Conservation (phyloP, 2,329 filamentous ascomycete species). For the Cytospora schulzeri region DNA sequence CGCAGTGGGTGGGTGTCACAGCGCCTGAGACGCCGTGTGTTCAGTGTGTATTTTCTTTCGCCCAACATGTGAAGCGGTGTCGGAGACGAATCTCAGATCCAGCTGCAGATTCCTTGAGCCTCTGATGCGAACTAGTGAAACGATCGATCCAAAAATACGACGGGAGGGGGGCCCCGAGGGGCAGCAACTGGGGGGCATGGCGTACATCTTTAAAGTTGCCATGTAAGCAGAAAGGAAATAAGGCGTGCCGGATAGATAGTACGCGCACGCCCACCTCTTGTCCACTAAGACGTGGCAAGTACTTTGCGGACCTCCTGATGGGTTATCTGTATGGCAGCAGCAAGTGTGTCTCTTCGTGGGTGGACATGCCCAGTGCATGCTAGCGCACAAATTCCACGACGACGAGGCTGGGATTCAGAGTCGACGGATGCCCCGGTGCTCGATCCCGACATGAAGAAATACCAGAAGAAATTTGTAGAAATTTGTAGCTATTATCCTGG, state of each 20-base stretch:
- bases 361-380: not conserved
- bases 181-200: not conserved
- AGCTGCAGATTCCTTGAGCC: not conserved
- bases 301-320: too few relatives aligned
- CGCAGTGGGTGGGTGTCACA: not conserved
- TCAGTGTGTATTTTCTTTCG: not conserved
- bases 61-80: not conserved
- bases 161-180: not conserved
- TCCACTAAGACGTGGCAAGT: too few relatives aligned
- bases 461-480: not conserved
- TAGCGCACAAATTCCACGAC: not conserved
- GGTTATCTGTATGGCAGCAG: not conserved
- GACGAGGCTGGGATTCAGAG: not conserved
- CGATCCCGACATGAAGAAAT: not conserved
- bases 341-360: not conserved
- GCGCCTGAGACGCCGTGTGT: not conserved
- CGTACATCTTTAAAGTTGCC: not conserved
- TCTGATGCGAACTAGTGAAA: not conserved
- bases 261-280: not conserved
- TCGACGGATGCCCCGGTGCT: not conserved
- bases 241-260: not conserved
- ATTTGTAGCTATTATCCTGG: not conserved
- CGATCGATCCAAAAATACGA: not conserved
- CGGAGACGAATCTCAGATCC: not conserved
- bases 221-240: not conserved